Conservation (phyloP, 2,329 filamentous ascomycete genomes). For the Coniochaeta sp. region DNA sequence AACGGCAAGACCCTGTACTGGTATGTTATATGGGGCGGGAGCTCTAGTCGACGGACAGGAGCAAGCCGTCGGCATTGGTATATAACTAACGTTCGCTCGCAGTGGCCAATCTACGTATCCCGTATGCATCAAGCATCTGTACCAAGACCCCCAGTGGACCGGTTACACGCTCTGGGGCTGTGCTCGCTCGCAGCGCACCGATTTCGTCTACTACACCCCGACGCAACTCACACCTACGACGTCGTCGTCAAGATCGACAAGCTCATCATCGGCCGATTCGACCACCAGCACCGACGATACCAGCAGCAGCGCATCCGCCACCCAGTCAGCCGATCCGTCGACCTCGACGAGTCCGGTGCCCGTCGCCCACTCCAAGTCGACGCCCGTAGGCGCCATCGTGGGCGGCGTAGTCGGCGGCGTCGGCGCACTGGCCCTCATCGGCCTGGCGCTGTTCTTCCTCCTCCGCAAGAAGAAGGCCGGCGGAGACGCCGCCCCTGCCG, state of each 20-base stretch:
- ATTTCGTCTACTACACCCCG: constrained; percentile 15
- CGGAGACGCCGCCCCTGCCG: constrained; percentile 3
- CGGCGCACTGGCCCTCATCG: constrained; percentile 19
- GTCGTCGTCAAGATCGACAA: not conserved
- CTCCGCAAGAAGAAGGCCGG: constrained; percentile 16
- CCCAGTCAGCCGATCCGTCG: not conserved
- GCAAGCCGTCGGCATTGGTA: too few species aligned
- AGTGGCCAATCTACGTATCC: constrained; percentile 16
- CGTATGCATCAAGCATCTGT: constrained; percentile 22
- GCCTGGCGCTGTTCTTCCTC: constrained; percentile 20
- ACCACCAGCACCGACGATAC: not conserved
- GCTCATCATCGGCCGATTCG: not conserved
- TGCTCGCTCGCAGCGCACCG: constrained; percentile 12
- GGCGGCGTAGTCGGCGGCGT: constrained; percentile 24
- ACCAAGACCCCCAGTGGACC: constrained; percentile 12
- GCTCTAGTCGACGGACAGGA: too few species aligned
- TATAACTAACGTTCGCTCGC: too few species aligned
- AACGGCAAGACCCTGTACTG: constrained; percentile 22
- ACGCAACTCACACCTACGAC: not conserved
- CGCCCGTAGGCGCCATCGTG: constrained; percentile 20
- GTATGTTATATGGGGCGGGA: too few species aligned
- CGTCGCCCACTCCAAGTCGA: not conserved
- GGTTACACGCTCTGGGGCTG: constrained; percentile 24
- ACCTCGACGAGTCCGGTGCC: not conserved
- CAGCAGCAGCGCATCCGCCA: not conserved